Conservation (phyloP, 306 rosid species). For the Cucurbita argyrosperma region DNA sequence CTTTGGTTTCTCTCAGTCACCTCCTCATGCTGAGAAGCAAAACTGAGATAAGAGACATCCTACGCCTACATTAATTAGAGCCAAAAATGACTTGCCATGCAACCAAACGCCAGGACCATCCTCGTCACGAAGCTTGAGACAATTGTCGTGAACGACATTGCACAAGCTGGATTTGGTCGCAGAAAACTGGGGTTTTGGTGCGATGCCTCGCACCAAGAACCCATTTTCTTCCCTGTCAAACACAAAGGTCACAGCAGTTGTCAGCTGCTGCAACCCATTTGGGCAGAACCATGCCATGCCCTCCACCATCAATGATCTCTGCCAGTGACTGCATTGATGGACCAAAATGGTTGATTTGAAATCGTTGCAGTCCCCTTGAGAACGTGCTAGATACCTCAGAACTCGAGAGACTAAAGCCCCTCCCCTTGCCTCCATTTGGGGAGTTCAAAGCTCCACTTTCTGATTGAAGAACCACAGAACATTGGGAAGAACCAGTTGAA, state of each 20-base stretch:
- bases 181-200: constrained; percentile 22
- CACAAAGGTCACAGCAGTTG: constrained; percentile 52
- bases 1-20: not conserved
- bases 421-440: constrained; percentile 43
- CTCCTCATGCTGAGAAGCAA: not conserved
- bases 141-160: constrained; percentile 6
- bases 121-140: constrained; percentile 13
- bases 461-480: constrained; percentile 59
- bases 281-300: constrained; percentile 41
- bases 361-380: constrained; percentile 34
- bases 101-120: constrained; percentile 41
- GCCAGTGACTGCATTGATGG: constrained; percentile 31
- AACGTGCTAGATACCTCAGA: constrained; percentile 72
- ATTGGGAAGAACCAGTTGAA: constrained; percentile 49
- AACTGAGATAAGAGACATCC: not conserved
- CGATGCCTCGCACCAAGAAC: not conserved
- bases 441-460: constrained; percentile 57
- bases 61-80: constrained; percentile 13
- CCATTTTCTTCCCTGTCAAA: constrained; percentile 25
- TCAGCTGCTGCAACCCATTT: constrained; percentile 72
- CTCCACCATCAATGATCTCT: constrained; percentile 32
- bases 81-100: constrained; percentile 60
- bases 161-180: constrained; percentile 33
- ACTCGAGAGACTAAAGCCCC: constrained; percentile 44
- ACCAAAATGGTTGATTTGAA: constrained; percentile 36